Base-by-base conservation (phyloP, 2,329 filamentous ascomycete genomes). In the Trichoderma brevicompactum region DNA sequence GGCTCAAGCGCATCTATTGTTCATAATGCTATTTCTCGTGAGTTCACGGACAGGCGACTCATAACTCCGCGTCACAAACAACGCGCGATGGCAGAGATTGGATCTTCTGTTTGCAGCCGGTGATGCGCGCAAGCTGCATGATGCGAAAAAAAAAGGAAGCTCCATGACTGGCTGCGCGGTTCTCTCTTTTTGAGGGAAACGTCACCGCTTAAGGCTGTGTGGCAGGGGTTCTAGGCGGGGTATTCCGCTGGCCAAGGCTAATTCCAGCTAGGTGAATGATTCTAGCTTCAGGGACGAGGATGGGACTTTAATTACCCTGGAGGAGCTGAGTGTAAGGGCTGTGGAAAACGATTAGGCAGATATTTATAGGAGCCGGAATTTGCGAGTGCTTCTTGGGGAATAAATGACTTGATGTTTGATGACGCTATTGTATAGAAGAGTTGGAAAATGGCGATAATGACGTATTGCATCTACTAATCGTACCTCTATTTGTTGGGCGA, bases 61-160 rank as follows among this genome's bases (percentile, higher is more conserved):
- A 53, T 36, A 10, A 13, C n/a, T 10, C 6, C 12, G 5, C 28
- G 17, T 43, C 38, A 43, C 12, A 5, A 41, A 32, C 46, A 17
- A 32, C 7, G 4, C 41, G 56, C 34, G 56, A 60, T 49, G 12
- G 46, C 34, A 49, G 7, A n/a, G 19, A 41, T 41, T 17, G n/a
- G 44, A 40, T 59, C 7, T 7, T n/a, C 17, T 48, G 28, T 19
- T 58, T 58, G 17, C 54, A 46, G 28, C n/a, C 12, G 23, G 44
- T 15, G 56, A 62, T 23, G 48, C 46, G 38, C n/a, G 58, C 58
- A 40, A 28, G 44, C 46, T 52, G 58, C 58, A 58, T 46, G 54
- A 48, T 62, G 48, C 23, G 28, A 23, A 34, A 13, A 34, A 49
- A 17, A 28, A 60, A 10, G 38, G 15, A 49, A 48, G 7, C 19